These are phyloP conservation scores for Zizania latifolia DNA, from an alignment of 176 grass and related monocot species.

Conservation along the genomic window DNA sequence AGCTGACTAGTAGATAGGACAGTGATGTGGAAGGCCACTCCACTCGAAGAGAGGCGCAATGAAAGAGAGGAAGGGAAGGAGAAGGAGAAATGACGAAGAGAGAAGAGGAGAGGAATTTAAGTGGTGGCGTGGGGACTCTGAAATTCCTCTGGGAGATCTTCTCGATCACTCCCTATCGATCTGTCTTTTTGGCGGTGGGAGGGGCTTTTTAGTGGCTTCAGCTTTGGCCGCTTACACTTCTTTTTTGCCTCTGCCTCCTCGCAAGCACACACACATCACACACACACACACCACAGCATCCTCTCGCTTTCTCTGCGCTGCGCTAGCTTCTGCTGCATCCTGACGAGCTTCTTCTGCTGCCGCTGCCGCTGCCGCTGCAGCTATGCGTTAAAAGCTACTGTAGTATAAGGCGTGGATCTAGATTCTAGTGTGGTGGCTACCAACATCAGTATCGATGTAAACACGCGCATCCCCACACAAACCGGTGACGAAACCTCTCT, in stretches of 20 bases:
- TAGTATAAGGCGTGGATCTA: constrained; percentile 15
- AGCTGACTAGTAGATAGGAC: no score
- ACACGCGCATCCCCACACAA: neutral
- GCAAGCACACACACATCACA: neutral
- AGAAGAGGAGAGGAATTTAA: constrained; percentile 14
- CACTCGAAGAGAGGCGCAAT: neutral
- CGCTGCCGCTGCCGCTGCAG: no score
- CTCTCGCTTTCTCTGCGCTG: neutral
- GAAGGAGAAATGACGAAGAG: no score
- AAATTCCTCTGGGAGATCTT: constrained; percentile 54
- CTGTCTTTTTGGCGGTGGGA: no score
- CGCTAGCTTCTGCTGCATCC: neutral
- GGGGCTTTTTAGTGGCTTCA: constrained; percentile 36
- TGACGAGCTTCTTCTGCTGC: constrained; percentile 36
- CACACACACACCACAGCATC: neutral
- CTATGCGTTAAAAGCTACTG: constrained; percentile 38
- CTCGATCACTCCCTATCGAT: constrained; percentile 43
- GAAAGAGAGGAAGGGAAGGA: neutral
- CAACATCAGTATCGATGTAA: neutral
- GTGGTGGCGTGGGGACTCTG: constrained; percentile 46
- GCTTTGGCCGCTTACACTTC: neutral
- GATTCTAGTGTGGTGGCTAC: constrained; percentile 18
- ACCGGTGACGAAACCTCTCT: neutral
- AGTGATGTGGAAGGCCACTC: no score
- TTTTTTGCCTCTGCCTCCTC: neutral